Evolutionary conservation across 2,329 filamentous ascomycete genomes (phyloP).

Genomic region (Cercospora sesami): DNA sequence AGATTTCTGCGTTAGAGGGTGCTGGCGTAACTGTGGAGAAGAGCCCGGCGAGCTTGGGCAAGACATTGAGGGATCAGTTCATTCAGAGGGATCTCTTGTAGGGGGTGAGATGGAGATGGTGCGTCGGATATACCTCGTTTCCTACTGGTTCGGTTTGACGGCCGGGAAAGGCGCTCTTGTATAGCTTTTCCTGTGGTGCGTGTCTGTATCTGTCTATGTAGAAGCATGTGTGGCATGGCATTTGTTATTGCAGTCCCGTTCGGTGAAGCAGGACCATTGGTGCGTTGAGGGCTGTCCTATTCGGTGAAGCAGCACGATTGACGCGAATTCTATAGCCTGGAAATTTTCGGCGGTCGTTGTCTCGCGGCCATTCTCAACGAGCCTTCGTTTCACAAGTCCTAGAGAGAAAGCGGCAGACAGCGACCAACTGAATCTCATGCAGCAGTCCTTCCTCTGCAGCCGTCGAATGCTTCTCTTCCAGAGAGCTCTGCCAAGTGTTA

Average conservation of each 20-base stretch:
- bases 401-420: too few relatives aligned
- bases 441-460: too few relatives aligned
- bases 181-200: slow-evolving; percentile 10
- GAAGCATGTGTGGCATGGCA: slow-evolving; percentile 19
- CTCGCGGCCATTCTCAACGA: too few relatives aligned
- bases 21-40: slow-evolving; percentile 96
- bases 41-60: slow-evolving; percentile 87
- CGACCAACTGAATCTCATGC: too few relatives aligned
- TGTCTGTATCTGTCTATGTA: slow-evolving; percentile 15
- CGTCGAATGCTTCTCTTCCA: too few relatives aligned
- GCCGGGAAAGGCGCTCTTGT: slow-evolving; percentile 12
- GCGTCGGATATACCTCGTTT: slow-evolving; percentile 5
- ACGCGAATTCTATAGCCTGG: too few relatives aligned
- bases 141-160: neutral
- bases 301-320: too few relatives aligned
- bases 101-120: neutral
- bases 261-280: too few relatives aligned
- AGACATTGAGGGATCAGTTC: slow-evolving; percentile 92
- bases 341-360: too few relatives aligned
- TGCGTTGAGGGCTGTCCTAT: too few relatives aligned
- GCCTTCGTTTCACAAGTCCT: too few relatives aligned
- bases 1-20: slow-evolving; percentile 90
- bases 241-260: neutral
- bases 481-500: too few relatives aligned
- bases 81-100: slow-evolving; percentile 94